Evolutionary conservation across 768 basidiomycete genomes (phyloP), one percentile per base, ranked within the genome.

Genomic region (Auriculariales sp.): DNA sequence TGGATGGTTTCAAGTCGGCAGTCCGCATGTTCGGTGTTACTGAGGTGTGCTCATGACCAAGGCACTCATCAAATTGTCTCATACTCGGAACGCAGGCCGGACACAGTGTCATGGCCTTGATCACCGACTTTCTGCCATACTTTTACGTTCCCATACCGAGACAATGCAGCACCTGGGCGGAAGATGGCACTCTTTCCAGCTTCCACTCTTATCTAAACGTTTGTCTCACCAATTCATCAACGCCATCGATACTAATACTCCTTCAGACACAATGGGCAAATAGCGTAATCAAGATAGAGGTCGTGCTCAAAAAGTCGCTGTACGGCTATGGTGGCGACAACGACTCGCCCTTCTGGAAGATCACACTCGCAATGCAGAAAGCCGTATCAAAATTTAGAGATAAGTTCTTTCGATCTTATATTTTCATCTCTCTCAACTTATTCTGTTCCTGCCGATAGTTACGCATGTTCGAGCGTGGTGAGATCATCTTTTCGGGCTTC

Each of bases 291-390:
- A 66, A 65, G 17, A 68, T 82, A 4, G 77, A 83, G 52, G 70
- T 79, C 19, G 69, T 83, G 7, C 68, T 71, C 45, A 81, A 79
- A 52, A 78, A 81, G 28, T 85, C 78, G 30, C 68, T 99, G 10
- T 90, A 82, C 91, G 89, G 86, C 0, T 99, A 93, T 61, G 68
- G 71, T 27, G 92, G 95, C 33, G 90, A 97, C 48, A 78, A 83
- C 32, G 69, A 67, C 62, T 63, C 78, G 4, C 72, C 80, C 1
- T 99, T 99, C 66, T 71, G 98, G 70, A 95, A 88, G 63, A 68
- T 99, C 50, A 85, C 78, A 3, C 66, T 88, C 28, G 59, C 66
- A 1, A 83, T 91, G 51, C 83, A 86, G 2, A 83, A 74, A 55
- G 73, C 69, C 53, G 64, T 98, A 19, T 88, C 93, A 1, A 89